Percentiles rank a stretch among this genome's conserved stretches.
phyloP scores from a whole-genome alignment of 768 basidiomycete genomes.

The Mycena alexandri region DNA sequence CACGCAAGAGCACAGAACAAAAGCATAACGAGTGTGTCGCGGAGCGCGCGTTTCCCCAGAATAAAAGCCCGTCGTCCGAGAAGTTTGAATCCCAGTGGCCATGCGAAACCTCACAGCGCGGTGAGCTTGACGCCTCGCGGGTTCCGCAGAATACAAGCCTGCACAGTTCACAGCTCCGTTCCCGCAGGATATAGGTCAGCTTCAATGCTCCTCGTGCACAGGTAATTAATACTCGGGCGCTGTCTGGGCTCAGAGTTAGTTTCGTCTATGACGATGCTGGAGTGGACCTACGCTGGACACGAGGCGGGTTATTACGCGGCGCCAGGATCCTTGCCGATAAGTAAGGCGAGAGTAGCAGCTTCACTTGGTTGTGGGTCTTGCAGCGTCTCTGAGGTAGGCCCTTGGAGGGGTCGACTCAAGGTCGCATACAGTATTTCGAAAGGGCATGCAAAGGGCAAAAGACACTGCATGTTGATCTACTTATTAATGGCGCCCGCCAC shows the following conservation, averaged over 20 bases:
- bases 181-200: slow-evolving; percentile 5
- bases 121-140: slow-evolving; percentile 14
- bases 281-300: neutral
- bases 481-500: too few relatives aligned
- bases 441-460: too few relatives aligned
- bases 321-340: too few relatives aligned
- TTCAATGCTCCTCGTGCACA: slow-evolving; percentile 12
- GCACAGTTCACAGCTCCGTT: slow-evolving; percentile 2
- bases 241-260: neutral
- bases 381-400: too few relatives aligned
- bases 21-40: neutral
- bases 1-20: slow-evolving; percentile 3
- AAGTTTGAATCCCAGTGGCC: neutral
- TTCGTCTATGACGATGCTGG: neutral
- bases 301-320: slow-evolving; percentile 1
- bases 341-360: too few relatives aligned
- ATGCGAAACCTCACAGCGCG: neutral
- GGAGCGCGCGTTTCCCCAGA: neutral
- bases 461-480: too few relatives aligned
- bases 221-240: neutral
- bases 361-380: too few relatives aligned
- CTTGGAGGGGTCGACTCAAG: too few relatives aligned
- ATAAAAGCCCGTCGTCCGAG: slow-evolving; percentile 1
- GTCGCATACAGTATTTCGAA: too few relatives aligned
- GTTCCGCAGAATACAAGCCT: neutral